Base-by-base conservation (phyloP, 768 basidiomycete genomes). In the Clavulina sp. region DNA sequence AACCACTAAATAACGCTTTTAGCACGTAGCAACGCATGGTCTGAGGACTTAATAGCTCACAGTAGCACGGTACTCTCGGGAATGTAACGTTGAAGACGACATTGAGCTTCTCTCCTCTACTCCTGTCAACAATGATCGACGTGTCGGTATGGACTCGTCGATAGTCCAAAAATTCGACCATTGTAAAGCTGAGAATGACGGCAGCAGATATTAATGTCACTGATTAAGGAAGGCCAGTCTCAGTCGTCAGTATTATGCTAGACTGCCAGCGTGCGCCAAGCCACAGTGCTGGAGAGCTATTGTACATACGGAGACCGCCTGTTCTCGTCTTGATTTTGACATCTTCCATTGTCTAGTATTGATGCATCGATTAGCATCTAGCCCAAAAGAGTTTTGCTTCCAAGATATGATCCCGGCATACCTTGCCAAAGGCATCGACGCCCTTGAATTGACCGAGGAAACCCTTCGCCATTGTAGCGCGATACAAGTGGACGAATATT, bases 371-470 rank as follows among this genome's bases (percentile, higher is more conserved):
- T 41, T 52, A 36, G 24, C 3, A 28, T 52, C 19, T 21, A 47
- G 16, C 33, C 41, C 46, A 41, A 33, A 36, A 24, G 43, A 30
- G 18, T 9, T 30, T n/a, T 16, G 23, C 32, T 24, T 5, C 2
- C 26, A 16, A 23, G 13, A 16, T 52, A 16, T 9, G 59, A 73
- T 58, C 61, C n/a, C n/a, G n/a, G n/a, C n/a, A n/a, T n/a, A 93
- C 93, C 81, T 97, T 99, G 56, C 95, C 95, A 73, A 99, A 99
- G 67, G 95, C 95, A 72, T 99, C 95, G 50, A 97, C 75, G 63
- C 89, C 87, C 64, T 85, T 89, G 60, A 97, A 60, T 41, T 54
- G 60, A 13, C 43, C 43, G 19, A 9, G 9, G 16, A 46, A 46
- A 9, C 43, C 43, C 26, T 46, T 46, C 13, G 43, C 43, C 43